These are phyloP conservation scores for Solanum dulcamara DNA, from an alignment of 257 asterid genomes.

Conservation along the genomic window DNA sequence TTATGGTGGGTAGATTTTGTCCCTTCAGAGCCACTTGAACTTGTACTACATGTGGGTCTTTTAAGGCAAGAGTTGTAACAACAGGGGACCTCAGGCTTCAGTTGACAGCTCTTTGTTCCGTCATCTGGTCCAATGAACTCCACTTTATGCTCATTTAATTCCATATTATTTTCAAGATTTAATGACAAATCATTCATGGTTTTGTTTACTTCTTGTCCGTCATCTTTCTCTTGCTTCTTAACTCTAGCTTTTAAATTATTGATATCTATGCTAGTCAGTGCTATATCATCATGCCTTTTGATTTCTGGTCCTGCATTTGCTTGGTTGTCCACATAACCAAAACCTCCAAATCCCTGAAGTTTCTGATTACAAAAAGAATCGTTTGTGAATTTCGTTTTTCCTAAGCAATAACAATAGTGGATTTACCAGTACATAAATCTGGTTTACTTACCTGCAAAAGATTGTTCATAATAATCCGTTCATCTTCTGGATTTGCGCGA, in stretches of 20 bases:
- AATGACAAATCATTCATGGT: conserved; percentile 26
- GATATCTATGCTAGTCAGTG: not conserved
- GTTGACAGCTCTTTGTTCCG: not conserved
- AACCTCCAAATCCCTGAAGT: conserved; percentile 36
- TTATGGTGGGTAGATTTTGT: conserved; percentile 11
- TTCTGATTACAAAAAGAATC: conserved; percentile 20
- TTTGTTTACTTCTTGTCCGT: conserved; percentile 12
- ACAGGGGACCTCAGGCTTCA: conserved; percentile 3
- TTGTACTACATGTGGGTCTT: conserved; percentile 11
- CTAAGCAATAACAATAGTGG: not conserved
- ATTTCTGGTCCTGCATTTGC: conserved; percentile 5
- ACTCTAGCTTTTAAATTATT: not conserved
- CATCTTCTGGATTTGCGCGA: conserved; percentile 8
- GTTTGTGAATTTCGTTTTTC: not conserved
- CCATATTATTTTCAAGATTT: conserved; percentile 18
- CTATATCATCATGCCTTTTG: not conserved
- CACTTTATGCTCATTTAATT: conserved; percentile 15
- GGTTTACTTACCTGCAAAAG: not conserved
- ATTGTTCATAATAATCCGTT: conserved; percentile 7
- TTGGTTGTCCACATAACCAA: conserved; percentile 26
- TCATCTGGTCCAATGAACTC: conserved; percentile 15
- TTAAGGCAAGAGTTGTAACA: conserved; percentile 6
- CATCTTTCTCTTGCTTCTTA: conserved; percentile 1
- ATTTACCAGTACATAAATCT: not conserved
- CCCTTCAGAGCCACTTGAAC: conserved; percentile 5